Percentiles rank a stretch among this genome's conserved stretches.
These are phyloP conservation scores for Picea mariana DNA, from an alignment of 83 land plant species.

Conservation along the genomic window DNA sequence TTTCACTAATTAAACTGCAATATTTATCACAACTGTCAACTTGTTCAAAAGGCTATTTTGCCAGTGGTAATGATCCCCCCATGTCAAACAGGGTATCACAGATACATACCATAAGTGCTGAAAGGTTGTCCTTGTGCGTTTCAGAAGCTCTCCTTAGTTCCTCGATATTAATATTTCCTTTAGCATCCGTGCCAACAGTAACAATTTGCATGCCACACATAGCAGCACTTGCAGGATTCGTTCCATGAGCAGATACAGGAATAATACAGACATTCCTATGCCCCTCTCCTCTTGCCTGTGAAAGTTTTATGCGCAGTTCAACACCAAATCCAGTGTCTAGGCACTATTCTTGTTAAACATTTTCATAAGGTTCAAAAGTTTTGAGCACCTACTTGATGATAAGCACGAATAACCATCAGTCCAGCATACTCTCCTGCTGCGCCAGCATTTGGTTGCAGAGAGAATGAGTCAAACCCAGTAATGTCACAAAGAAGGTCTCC, in stretches of 20 bases:
- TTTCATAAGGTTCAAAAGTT: background rate
- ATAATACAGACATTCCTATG: constrained; percentile 98
- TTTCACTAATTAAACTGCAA: no score
- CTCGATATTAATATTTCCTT: constrained; percentile 93
- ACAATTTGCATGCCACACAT: constrained; percentile 99
- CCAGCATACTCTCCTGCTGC: constrained; percentile 99
- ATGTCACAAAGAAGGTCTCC: constrained; percentile 86
- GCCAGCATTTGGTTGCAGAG: constrained; percentile 99
- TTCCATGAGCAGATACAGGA: constrained; percentile 98
- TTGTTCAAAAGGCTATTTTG: no score
- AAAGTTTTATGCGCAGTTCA: constrained; percentile 7
- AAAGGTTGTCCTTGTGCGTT: constrained; percentile 77
- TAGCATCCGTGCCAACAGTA: constrained; percentile 91
- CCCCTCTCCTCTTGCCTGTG: constrained; percentile 87
- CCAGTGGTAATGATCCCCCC: no score
- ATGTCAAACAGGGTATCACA: background rate
- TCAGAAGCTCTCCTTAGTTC: constrained; percentile 92
- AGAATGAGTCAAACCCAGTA: constrained; percentile 98
- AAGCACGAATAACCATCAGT: constrained; percentile 99
- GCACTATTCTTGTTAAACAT: background rate
- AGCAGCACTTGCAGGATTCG: constrained; percentile 99
- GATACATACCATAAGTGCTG: constrained; percentile 89
- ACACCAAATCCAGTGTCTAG: constrained; percentile 1
- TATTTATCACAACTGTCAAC: no score
- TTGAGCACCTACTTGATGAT: constrained; percentile 70